Conservation (phyloP, 73 alveolate species). For the Tetrahymena borealis region DNA sequence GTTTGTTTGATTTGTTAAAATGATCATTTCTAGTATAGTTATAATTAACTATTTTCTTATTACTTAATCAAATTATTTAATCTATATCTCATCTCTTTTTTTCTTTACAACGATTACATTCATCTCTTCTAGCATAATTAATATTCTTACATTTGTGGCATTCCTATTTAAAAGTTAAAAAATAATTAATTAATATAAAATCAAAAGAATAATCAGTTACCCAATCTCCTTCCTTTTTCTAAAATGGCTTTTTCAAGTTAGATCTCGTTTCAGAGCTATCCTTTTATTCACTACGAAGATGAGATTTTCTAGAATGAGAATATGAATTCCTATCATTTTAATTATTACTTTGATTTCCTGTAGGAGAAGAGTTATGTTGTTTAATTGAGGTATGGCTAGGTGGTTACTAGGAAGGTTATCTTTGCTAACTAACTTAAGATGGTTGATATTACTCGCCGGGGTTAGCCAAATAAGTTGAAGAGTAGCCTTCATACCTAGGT, state of each 20-base stretch:
- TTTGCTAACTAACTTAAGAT: too few species aligned
- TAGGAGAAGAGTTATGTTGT: not conserved
- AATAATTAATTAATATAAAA: not conserved
- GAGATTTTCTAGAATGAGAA: not conserved
- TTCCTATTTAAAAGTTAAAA: not conserved
- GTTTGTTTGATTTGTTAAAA: too few species aligned
- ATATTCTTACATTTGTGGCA: not conserved
- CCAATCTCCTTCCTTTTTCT: not conserved
- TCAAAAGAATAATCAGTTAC: not conserved
- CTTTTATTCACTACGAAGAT: not conserved
- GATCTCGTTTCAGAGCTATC: not conserved
- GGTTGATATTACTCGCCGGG: not conserved
- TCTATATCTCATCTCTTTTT: not conserved
- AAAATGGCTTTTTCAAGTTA: not conserved
- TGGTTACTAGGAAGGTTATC: not conserved
- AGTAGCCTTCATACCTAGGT: not conserved
- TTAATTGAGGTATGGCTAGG: not conserved
- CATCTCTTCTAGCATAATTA: not conserved
- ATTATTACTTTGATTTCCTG: not conserved
- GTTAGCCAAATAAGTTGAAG: not conserved
- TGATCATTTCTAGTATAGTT: too few species aligned
- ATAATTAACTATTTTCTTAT: not conserved
- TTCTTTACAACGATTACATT: not conserved
- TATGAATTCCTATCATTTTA: not conserved
- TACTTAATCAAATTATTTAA: not conserved